These are phyloP conservation scores for Fusarium zealandicum DNA, from an alignment of 2,329 filamentous ascomycete genomes.

Conservation along the genomic window DNA sequence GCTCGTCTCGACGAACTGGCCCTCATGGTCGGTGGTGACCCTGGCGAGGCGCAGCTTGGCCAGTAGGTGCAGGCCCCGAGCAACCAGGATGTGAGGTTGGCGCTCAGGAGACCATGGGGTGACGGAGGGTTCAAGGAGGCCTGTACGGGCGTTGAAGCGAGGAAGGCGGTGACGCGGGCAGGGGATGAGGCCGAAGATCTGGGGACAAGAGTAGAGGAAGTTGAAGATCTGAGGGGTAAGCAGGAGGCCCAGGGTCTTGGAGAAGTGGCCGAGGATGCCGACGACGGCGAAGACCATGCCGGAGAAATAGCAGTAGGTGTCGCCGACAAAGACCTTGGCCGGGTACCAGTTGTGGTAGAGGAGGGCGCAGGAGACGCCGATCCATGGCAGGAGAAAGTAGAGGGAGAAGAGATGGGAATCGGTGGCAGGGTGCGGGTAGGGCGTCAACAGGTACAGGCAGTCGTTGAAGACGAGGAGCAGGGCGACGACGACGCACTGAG, in stretches of 20 bases:
- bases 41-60: conserved; percentile 72
- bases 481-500: conserved; percentile 91
- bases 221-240: conserved; percentile 96
- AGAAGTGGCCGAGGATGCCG: conserved; percentile 95
- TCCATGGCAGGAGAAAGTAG: conserved; percentile 91
- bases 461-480: conserved; percentile 86
- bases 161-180: conserved; percentile 94
- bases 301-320: conserved; percentile 99
- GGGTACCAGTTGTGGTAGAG: conserved; percentile 96
- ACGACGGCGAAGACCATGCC: conserved; percentile 99
- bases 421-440: conserved; percentile 89
- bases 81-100: conserved; percentile 72
- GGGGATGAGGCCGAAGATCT: conserved; percentile 87
- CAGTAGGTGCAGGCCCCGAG: conserved; percentile 70
- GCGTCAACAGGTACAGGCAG: conserved; percentile 81
- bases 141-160: conserved; percentile 83
- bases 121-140: conserved; percentile 84
- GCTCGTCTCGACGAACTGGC: conserved; percentile 77
- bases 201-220: conserved; percentile 91
- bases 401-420: conserved; percentile 96
- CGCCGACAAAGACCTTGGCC: conserved; percentile 92
- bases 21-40: conserved; percentile 71
- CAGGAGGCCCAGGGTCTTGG: conserved; percentile 90
- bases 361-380: conserved; percentile 88
- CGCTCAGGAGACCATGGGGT: conserved; percentile 74